phyloP scores from a whole-genome alignment of 257 asterid genomes.

The Solanum peruvianum region DNA sequence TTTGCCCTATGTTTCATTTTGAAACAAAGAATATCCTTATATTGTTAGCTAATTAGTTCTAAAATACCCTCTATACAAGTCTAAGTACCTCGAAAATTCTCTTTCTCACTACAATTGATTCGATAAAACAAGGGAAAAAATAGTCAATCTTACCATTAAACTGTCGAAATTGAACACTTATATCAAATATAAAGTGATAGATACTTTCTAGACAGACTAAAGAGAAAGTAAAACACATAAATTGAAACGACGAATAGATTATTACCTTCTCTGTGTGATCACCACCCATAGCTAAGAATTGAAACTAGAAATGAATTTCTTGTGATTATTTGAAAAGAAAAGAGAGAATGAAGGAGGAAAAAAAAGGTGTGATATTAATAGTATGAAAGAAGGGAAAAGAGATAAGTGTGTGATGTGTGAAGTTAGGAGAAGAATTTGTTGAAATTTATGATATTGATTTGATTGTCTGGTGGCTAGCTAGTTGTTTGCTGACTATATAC shows the following conservation, averaged over 20 bases:
- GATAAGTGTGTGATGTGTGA: background rate
- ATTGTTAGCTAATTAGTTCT: background rate
- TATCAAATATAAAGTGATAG: background rate
- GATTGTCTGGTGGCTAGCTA: background rate
- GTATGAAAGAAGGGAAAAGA: background rate
- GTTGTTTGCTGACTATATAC: slow-evolving; percentile 29
- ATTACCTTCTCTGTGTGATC: slow-evolving; percentile 23
- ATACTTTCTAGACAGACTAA: background rate
- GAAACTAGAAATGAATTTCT: background rate
- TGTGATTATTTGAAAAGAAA: background rate
- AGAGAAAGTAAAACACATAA: background rate
- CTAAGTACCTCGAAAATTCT: background rate
- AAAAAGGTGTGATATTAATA: background rate
- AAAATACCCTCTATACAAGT: background rate
- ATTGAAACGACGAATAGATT: too few species aligned
- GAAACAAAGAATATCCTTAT: background rate
- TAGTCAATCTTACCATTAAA: background rate
- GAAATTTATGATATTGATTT: slow-evolving; percentile 9
- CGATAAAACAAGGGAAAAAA: background rate
- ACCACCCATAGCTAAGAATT: slow-evolving; percentile 7
- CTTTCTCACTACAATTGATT: background rate
- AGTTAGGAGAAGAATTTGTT: background rate
- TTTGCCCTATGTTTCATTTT: background rate
- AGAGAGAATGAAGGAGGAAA: background rate
- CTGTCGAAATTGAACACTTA: background rate